Percentiles rank a stretch among this genome's conserved stretches.
phyloP scores from a whole-genome alignment of 2,329 filamentous ascomycete species.

The Alternaria triticina region DNA sequence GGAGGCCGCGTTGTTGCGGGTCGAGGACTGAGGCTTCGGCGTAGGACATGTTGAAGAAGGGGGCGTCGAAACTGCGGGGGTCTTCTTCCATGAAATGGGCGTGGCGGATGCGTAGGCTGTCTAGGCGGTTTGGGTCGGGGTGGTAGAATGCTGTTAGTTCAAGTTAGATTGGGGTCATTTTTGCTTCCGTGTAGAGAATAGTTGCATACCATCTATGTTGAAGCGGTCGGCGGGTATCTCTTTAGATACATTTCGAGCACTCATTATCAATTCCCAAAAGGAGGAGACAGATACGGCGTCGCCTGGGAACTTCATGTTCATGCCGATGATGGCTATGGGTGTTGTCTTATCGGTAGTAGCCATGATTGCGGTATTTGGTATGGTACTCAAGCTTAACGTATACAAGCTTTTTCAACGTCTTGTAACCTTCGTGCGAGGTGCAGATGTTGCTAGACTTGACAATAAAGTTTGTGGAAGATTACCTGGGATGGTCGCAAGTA shows the following conservation, averaged over 20 bases:
- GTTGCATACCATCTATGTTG: slow-evolving; percentile 13
- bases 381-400: neutral
- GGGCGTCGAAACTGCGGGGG: slow-evolving; percentile 19
- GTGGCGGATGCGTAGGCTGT: neutral
- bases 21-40: slow-evolving; percentile 17
- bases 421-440: neutral
- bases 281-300: slow-evolving; percentile 12
- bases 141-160: neutral
- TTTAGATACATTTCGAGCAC: slow-evolving; percentile 6
- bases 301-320: slow-evolving; percentile 14
- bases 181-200: neutral
- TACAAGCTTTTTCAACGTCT: neutral
- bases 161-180: neutral
- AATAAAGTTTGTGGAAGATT: neutral
- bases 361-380: neutral
- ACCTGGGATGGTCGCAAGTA: neutral
- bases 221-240: slow-evolving; percentile 17
- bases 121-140: slow-evolving; percentile 5
- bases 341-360: neutral
- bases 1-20: slow-evolving; percentile 26
- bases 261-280: slow-evolving; percentile 24
- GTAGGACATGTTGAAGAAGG: slow-evolving; percentile 22
- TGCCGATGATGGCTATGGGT: slow-evolving; percentile 15
- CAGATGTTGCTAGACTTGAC: neutral
- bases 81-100: slow-evolving; percentile 23